Base-by-base conservation (phyloP, 257 asterid species). In the Nicotiana knightiana region DNA sequence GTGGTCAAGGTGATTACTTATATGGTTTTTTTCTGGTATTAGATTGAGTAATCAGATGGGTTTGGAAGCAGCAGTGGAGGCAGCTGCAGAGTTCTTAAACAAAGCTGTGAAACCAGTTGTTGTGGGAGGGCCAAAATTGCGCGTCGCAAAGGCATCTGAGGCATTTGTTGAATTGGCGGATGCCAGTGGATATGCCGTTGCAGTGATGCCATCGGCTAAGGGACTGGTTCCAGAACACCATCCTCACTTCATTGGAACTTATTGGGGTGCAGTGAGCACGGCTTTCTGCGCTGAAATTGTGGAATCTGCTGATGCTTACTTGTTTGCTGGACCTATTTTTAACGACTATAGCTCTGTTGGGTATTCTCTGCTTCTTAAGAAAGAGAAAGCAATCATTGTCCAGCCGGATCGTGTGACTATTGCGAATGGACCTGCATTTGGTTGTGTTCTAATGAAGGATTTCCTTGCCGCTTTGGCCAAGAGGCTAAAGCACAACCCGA, bases 121-220 rank as follows among this genome's bases (percentile, higher is more conserved):
- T 39, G 85, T 85, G 17, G 87, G 87, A 82, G 87, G 87, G 28
- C 87, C 87, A 24, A 85, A 85, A 82, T 13, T 85, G 83, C 75
- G 83, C 0, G 83, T 68, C 11, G 83, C 85, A n/a, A 85, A 85
- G 43, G 85, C 85, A 0, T 33, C 63, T 18, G 55, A 68, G 9
- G 76, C 82, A 0, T 85, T 85, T 53, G 81, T 85, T 12, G 78
- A 77, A 82, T 82, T 85, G 55, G 81, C 83, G 1, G 32, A 82
- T 9, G 70, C 77, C 39, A 77, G 70, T 65, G 87, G 87, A 65
- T 85, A 82, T 61, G 81, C 87, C 6, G 35, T 82, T 17, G 83
- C 87, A 8, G 83, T 77, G 18, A 85, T 85, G 87, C 87, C 87
- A 28, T 81, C 87, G 9, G 87, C 85, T 5, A 85, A 85, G 33